phyloP scores from a whole-genome alignment of 768 basidiomycete genomes.

The Leccinum arenicola region DNA sequence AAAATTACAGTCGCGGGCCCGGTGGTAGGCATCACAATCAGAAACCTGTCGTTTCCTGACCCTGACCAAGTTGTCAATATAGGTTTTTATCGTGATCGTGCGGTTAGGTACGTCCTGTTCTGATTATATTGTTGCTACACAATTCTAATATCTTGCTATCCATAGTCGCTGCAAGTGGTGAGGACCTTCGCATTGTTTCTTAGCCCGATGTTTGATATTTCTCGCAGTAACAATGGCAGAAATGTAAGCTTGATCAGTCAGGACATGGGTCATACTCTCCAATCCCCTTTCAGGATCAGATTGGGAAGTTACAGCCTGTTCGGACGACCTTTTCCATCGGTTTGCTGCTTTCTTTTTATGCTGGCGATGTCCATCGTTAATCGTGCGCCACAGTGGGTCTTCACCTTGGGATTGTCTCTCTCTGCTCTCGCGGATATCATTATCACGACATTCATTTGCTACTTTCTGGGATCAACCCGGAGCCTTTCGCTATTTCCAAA shows the following conservation, averaged over 20 bases:
- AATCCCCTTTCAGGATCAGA: constrained; percentile 11
- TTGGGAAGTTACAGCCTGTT: constrained; percentile 13
- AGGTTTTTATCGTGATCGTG: constrained; percentile 17
- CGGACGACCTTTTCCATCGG: constrained; percentile 8
- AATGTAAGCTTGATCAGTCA: constrained; percentile 13
- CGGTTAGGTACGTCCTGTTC: constrained; percentile 17
- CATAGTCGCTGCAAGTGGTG: constrained; percentile 24
- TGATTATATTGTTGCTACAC: too few species aligned
- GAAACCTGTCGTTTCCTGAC: background rate
- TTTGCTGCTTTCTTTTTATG: background rate
- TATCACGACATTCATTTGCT: constrained; percentile 42
- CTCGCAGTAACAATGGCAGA: constrained; percentile 21
- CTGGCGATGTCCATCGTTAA: background rate
- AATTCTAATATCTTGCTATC: background rate
- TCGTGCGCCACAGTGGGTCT: constrained; percentile 35
- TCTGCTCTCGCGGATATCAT: constrained; percentile 46
- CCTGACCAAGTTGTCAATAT: background rate
- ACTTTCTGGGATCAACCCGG: constrained; percentile 38
- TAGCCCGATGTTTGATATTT: background rate
- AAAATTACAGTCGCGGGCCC: constrained; percentile 12
- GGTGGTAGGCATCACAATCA: constrained; percentile 12
- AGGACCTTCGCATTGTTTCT: background rate
- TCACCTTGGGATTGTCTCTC: constrained; percentile 45
- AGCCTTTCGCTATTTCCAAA: constrained; percentile 30
- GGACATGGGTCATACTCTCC: background rate